Evolutionary conservation across 805 yeast species (phyloP).

Genomic region (Saturnispora galanensis): DNA sequence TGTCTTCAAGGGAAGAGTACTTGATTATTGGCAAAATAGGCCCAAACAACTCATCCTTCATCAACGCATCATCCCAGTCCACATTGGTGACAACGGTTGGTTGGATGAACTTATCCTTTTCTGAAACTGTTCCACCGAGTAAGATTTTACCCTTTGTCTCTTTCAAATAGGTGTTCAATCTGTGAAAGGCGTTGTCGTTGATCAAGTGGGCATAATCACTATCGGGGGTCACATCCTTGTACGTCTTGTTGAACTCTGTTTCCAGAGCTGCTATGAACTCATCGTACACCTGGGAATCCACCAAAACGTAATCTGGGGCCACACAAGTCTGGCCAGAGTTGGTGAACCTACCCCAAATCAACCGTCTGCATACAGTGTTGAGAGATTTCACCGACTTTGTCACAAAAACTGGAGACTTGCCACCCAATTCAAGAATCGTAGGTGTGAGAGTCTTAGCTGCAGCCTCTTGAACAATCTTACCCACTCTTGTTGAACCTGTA

Average conservation of each 20-base stretch:
- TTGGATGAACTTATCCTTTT: conserved; percentile 36
- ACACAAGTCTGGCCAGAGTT: conserved; percentile 91
- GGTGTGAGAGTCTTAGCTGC: conserved; percentile 88
- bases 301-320: conserved; percentile 74
- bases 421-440: conserved; percentile 75
- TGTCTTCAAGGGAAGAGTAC: conserved; percentile 33
- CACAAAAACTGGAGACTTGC: conserved; percentile 79
- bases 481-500: conserved; percentile 76
- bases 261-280: conserved; percentile 30
- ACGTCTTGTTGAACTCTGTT: conserved; percentile 23
- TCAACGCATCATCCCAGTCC: conserved; percentile 53
- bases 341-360: conserved; percentile 67
- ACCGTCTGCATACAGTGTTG: conserved; percentile 42
- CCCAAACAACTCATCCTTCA: conserved; percentile 75
- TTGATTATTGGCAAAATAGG: conserved; percentile 72
- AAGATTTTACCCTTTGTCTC: conserved; percentile 44
- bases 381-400: conserved; percentile 23
- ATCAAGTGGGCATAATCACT: conserved; percentile 52
- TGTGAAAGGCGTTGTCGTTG: conserved; percentile 41
- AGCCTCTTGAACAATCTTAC: conserved; percentile 62
- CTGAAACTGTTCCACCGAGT: conserved; percentile 38
- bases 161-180: conserved; percentile 34
- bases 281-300: conserved; percentile 48
- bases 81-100: conserved; percentile 70
- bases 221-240: conserved; percentile 26